phyloP scores from a whole-genome alignment of 768 basidiomycete genomes.

The Thelephora aurantiotincta region DNA sequence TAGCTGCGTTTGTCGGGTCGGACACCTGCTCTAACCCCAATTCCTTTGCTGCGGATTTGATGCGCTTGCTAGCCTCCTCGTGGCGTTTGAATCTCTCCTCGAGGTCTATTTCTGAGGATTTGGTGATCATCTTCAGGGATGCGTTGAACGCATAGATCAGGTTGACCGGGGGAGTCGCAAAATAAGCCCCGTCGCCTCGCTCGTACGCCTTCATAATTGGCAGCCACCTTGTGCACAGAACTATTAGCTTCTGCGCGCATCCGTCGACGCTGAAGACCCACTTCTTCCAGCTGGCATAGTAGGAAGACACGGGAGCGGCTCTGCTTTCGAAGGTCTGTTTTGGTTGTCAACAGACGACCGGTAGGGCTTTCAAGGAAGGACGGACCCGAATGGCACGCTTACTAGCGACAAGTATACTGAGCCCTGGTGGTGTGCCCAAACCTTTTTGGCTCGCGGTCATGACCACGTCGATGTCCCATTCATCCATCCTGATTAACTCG shows the following conservation, averaged over 20 bases:
- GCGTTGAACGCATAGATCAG: conserved; percentile 83
- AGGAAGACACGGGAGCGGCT: conserved; percentile 51
- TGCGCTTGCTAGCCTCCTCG: conserved; percentile 43
- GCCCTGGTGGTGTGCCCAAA: conserved; percentile 83
- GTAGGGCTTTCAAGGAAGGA: conserved; percentile 2
- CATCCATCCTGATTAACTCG: conserved; percentile 90
- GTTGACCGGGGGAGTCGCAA: conserved; percentile 92
- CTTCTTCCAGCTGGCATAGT: conserved; percentile 88
- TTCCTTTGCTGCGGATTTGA: conserved; percentile 51
- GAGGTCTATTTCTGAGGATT: conserved; percentile 39
- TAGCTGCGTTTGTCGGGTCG: conserved; percentile 52
- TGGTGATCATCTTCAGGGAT: conserved; percentile 64
- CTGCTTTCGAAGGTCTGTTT: conserved; percentile 44
- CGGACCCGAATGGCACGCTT: conserved; percentile 58
- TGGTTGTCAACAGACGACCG: neutral
- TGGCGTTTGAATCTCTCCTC: conserved; percentile 71
- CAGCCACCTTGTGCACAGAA: conserved; percentile 44
- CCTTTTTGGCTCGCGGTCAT: conserved; percentile 85
- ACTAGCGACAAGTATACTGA: conserved; percentile 77
- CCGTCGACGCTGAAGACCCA: conserved; percentile 16
- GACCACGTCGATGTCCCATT: conserved; percentile 86
- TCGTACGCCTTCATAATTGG: conserved; percentile 95
- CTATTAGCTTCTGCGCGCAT: neutral
- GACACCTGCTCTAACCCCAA: conserved; percentile 65
- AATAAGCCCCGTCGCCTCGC: conserved; percentile 67